Evolutionary conservation across 495 filamentous ascomycete species (phyloP), one percentile per base, ranked within the genome.

Genomic region (Tuber umbilicatum): DNA sequence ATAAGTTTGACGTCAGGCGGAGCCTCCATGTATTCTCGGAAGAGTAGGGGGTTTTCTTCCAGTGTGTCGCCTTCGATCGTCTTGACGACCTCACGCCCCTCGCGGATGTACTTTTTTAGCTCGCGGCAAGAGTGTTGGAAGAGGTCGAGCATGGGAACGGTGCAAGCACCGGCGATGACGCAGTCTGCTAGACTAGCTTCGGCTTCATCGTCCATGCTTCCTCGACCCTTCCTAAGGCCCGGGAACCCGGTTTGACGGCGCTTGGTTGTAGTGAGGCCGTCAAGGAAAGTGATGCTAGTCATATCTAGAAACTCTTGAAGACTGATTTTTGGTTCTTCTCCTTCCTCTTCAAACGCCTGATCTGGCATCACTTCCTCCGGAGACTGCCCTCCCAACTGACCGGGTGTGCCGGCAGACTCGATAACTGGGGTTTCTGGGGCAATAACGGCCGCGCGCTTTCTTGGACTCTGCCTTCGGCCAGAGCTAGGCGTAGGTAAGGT

Each of bases 261-360:
- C 83, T 97, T 99, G 0, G 94, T 97, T 1, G 88, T 88, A 2
- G 92, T 97, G 2, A 88, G 91, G 40, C 97, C 86, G 80, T 99
- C 96, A 91, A 99, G 97, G 84, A 99, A 99, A 55, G 94, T 92
- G 78, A 99, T 97, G 74, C 90, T 93, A 7, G 95, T 97, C 88
- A 97, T 89, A 79, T 97, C 92, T 68, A 99, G 84, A 84, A 99
- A 99, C 50, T 97, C 91, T 79, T 97, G 92, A 3, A 99, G 86
- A 70, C 94, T 90, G 39, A 99, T 94, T 21, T 89, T 91, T 1
- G 84, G 85, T 73, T 92, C 91, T 42, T 86, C 85, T 27, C 89
- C 87, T 17, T 86, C 87, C 45, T 77, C 75, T 55, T 75, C 72
- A 38, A 74, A 71, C n/a, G 68, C 50, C 27, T 35, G 55, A 64